Base-by-base conservation (phyloP, 1,284 basidiomycete genomes). In the Ustilago shanxiensis region DNA sequence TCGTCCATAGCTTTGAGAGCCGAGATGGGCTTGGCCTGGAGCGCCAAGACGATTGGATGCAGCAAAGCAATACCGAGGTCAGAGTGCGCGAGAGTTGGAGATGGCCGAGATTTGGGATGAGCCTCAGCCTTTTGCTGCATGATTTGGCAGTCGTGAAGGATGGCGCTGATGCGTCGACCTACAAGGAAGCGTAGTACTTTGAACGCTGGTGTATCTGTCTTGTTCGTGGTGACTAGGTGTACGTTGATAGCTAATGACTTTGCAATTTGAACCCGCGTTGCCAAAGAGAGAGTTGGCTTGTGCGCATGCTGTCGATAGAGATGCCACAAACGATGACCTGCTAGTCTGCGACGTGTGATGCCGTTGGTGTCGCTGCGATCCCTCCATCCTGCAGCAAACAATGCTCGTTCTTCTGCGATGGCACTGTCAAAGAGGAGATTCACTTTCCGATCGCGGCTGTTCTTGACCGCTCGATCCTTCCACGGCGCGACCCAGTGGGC, bases 1-100 rank as follows among this genome's bases (percentile, higher is more conserved):
- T 63, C 29, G 29, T 72, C 70, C 60, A 66, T 54, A 28, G 29
- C n/a, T 51, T 57, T 55, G 50, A 72, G 64, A 24, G 70, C 70
- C 2, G 56, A 24, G 47, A 72, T 53, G 4, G 70, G 70, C 47
- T 66, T 50, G 33, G 70, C 56, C 26, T 66, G 60, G 2, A 72
- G 70, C 11, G 70, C 70, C 1, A 57, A 11, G 1, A 51, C 55
- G 11, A 63, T 57, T 16, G 70, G 64, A 31, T 66, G 44, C 11
- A 72, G 60, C 47, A 72, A 14, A 16, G 56, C 53, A 13, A 63
- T 22, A 3, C 31, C 31, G 29, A 66, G 16, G 22, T 66, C 53
- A 4, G 54, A 57, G 28, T 63, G 45, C 22, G 35, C 13, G 13
- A 33, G 37, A 49, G 8, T 26, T 16, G 47, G 5, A 4, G 26